phyloP scores from a whole-genome alignment of 176 grass and related monocot genomes.

The Oryza officinalis region DNA sequence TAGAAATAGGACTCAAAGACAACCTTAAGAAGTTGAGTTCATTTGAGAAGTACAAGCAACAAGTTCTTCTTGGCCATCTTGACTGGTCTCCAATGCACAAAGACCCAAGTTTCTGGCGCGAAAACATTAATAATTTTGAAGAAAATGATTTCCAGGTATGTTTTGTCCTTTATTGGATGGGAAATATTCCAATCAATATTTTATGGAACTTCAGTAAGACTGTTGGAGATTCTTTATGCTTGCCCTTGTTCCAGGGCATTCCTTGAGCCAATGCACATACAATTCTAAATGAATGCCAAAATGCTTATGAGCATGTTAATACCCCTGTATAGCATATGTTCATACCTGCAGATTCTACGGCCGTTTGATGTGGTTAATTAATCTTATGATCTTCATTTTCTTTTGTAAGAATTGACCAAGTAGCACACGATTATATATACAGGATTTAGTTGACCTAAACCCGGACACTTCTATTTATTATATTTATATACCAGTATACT shows the following conservation, averaged over 20 bases:
- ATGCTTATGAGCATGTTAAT: background rate
- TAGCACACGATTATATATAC: background rate
- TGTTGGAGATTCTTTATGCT: background rate
- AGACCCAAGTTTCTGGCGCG: constrained; percentile 91
- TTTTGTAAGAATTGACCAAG: background rate
- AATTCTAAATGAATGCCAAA: constrained; percentile 13
- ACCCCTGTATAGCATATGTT: background rate
- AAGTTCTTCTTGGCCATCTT: constrained; percentile 96
- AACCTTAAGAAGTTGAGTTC: constrained; percentile 83
- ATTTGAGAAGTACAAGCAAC: constrained; percentile 97
- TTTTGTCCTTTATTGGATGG: background rate
- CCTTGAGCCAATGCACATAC: background rate
- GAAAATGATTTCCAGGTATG: constrained; percentile 99
- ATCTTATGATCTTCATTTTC: background rate
- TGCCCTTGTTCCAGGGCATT: background rate
- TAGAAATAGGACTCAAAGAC: constrained; percentile 85
- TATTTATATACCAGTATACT: background rate
- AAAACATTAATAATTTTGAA: constrained; percentile 94
- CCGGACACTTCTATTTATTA: background rate
- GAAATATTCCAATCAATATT: constrained; percentile 1
- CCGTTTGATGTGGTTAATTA: constrained; percentile 4
- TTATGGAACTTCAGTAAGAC: background rate
- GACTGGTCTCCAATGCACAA: constrained; percentile 99
- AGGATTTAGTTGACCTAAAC: background rate
- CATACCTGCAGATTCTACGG: background rate